Base-by-base conservation (phyloP, 2,329 filamentous ascomycete species). In the Endocalyx cinctus region DNA sequence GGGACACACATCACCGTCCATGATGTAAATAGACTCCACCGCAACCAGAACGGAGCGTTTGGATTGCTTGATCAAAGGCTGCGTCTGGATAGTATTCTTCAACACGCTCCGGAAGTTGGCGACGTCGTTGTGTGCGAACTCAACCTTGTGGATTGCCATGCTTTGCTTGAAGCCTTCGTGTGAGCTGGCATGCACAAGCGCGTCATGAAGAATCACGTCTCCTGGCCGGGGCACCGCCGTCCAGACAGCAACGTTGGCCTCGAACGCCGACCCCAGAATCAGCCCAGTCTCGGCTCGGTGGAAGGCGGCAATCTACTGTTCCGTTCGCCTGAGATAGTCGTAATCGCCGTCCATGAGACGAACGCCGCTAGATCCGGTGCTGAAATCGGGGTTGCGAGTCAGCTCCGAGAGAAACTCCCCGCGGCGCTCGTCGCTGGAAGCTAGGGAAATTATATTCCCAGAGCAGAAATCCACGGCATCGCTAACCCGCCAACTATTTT, bases 271-370 rank as follows among this genome's bases (percentile, higher is more conserved):
- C 40, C 77, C 77, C 46, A 78, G 75, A 1, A 85, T 56, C 1
- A 84, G 57, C 0, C 69, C 79, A 1, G 64, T 56, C 4, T 72
- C 65, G 0, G 78, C 76, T 12, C 67, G 57, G 47, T 85, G 78
- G 48, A 84, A 83, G 0, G 36, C 42, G 0, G 80, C 74, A 32
- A 85, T 73, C 42, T 84, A 79, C 1, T 78, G 25, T 32, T 47
- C 45, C 1, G 29, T 57, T n/a, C 66, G 52, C 36, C 82, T 69
- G 0, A 77, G 68, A 47, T 79, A 81, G 0, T 46, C 23, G 2
- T 72, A 79, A 48, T 83, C 84, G 4, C 82, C 82, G 44, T 84
- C 76, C 3, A 82, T 60, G 0, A 84, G 62, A 5, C 82, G 67
- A 0, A 77, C 81, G 3, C 81, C 79, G 1, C 70, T 67, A 30